A percentile compares a stretch with the other conserved stretches of the same genome.
These are phyloP conservation scores for Salinomyces thailandicus DNA, from an alignment of 2,329 filamentous ascomycete species.

Conservation along the genomic window DNA sequence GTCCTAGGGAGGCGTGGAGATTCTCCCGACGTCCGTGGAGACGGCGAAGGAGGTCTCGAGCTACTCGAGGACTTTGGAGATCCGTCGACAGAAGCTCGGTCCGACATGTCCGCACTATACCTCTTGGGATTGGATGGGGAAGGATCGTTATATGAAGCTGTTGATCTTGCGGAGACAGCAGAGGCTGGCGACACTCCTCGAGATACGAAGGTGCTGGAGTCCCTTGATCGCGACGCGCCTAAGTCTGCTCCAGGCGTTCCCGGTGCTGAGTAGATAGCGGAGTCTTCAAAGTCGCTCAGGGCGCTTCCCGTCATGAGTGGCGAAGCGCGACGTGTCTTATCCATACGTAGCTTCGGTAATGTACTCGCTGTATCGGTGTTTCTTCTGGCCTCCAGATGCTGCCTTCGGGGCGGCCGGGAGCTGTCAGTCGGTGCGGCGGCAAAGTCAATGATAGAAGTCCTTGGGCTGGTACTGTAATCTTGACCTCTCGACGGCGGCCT, in stretches of 20 bases:
- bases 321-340: constrained; percentile 18
- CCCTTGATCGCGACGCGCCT: constrained; percentile 13
- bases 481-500: too few species aligned
- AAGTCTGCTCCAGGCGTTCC: constrained; percentile 6
- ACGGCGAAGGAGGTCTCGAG: constrained; percentile 20
- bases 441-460: constrained; percentile 17
- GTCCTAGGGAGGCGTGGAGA: constrained; percentile 19
- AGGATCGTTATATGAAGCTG: constrained; percentile 4
- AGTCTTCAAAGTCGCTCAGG: constrained; percentile 13
- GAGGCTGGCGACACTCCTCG: constrained; percentile 18
- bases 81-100: constrained; percentile 6
- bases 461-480: constrained; percentile 1
- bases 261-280: constrained; percentile 7
- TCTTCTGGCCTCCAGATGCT: constrained; percentile 18
- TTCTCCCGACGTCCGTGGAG: constrained; percentile 14
- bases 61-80: constrained; percentile 15
- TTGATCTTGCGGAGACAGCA: constrained; percentile 4
- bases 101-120: constrained; percentile 13
- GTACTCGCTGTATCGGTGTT: constrained; percentile 19
- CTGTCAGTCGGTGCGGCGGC: constrained; percentile 8
- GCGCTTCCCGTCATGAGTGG: constrained; percentile 18
- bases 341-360: constrained; percentile 14
- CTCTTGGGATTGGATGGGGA: constrained; percentile 11
- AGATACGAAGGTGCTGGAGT: constrained; percentile 16
- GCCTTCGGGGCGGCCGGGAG: constrained; percentile 12